These are phyloP conservation scores for Penicillium paxilli DNA, from an alignment of 495 filamentous ascomycete species.

Conservation along the genomic window DNA sequence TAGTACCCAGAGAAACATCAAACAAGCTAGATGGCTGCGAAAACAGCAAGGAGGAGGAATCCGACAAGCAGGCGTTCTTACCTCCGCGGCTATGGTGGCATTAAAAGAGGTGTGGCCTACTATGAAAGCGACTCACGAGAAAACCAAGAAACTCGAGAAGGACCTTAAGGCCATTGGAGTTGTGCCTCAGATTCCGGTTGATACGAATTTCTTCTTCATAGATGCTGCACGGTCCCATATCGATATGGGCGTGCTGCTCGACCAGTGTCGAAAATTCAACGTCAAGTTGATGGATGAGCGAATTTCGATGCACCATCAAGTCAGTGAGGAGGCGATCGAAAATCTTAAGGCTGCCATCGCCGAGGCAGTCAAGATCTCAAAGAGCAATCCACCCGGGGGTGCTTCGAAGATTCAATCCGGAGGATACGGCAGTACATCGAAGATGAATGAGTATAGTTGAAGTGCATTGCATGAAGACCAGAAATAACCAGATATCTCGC, in stretches of 20 bases:
- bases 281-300: conserved; percentile 25
- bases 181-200: conserved; percentile 57
- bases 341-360: conserved; percentile 20
- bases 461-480: too few relatives aligned
- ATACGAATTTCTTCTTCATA: conserved; percentile 81
- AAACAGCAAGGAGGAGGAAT: conserved; percentile 29
- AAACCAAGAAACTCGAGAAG: conserved; percentile 53
- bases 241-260: conserved; percentile 21
- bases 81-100: conserved; percentile 24
- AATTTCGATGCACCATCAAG: conserved; percentile 27
- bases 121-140: conserved; percentile 52
- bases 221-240: conserved; percentile 49
- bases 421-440: conserved; percentile 19
- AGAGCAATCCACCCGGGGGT: conserved; percentile 4
- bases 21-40: conserved; percentile 22
- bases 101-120: conserved; percentile 63
- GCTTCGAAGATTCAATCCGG: conserved; percentile 1
- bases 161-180: conserved; percentile 58
- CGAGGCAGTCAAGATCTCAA: conserved; percentile 14
- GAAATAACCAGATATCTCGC: too few relatives aligned
- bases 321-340: conserved; percentile 23
- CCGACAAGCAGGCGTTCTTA: conserved; percentile 27
- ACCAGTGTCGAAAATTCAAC: conserved; percentile 16
- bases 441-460: conserved; percentile 23
- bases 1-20: conserved; percentile 13